Evolutionary conservation across 2,329 filamentous ascomycete species (phyloP).

Genomic region (Graphilbum ipis-grandicollis): DNA sequence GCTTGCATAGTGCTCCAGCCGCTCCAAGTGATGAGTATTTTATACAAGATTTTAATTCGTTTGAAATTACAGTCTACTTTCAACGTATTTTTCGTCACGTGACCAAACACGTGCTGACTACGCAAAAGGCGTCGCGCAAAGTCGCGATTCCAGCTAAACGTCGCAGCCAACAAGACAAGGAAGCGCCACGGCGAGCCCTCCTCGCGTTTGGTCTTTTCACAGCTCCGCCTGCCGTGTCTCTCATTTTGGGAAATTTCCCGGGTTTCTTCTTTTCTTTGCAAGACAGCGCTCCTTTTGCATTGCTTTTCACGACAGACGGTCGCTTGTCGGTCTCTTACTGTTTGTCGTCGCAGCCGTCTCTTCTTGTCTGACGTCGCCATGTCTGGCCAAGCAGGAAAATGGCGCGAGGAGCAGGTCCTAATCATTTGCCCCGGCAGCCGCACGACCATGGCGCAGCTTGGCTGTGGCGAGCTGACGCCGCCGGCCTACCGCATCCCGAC

Average conservation of each 20-base stretch:
- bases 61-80: too few relatives aligned
- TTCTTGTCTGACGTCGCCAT: conserved; percentile 16
- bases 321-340: too few relatives aligned
- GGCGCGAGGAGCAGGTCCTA: conserved; percentile 47
- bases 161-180: too few relatives aligned
- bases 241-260: neutral
- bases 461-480: conserved; percentile 78
- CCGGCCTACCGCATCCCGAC: conserved; percentile 75
- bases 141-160: too few relatives aligned
- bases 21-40: too few relatives aligned
- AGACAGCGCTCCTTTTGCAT: neutral
- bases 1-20: too few relatives aligned
- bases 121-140: too few relatives aligned
- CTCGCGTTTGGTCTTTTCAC: too few relatives aligned
- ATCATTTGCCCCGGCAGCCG: conserved; percentile 71
- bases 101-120: too few relatives aligned
- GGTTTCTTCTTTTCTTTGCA: neutral
- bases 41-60: too few relatives aligned
- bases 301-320: neutral
- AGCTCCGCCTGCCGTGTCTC: conserved; percentile 3
- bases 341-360: neutral
- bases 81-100: too few relatives aligned
- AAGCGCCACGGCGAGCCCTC: too few relatives aligned
- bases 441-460: conserved; percentile 80
- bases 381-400: conserved; percentile 40